A percentile compares a stretch with the other conserved stretches of the same genome.
phyloP scores from a whole-genome alignment of 345 rosid species.

The Geranium brycei region DNA sequence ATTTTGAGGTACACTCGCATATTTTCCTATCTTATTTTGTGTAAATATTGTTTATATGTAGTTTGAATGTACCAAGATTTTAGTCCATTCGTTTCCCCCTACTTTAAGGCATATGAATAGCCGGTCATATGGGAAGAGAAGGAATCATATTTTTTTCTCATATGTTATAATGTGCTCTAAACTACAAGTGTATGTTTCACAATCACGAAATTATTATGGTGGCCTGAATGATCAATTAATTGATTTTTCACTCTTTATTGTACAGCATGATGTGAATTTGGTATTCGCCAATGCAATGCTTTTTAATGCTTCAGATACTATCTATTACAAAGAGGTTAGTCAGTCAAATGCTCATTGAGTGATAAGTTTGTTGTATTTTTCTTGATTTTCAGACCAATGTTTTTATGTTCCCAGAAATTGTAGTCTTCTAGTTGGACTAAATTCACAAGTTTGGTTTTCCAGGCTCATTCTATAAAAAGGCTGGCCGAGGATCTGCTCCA shows the following conservation, averaged over 20 bases:
- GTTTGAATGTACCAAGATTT: not conserved
- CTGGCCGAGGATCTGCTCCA: slow-evolving; percentile 13
- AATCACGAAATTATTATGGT: not conserved
- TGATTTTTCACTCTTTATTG: slow-evolving; percentile 8
- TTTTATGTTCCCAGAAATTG: slow-evolving; percentile 1
- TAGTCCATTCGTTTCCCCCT: too few relatives aligned
- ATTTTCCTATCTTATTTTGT: slow-evolving; percentile 1
- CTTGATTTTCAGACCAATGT: not conserved
- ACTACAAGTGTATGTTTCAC: too few relatives aligned
- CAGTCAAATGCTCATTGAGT: slow-evolving; percentile 1
- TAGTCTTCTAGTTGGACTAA: not conserved
- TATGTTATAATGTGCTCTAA: too few relatives aligned
- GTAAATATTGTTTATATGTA: not conserved
- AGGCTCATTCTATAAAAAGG: slow-evolving; percentile 16
- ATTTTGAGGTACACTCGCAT: slow-evolving; percentile 17
- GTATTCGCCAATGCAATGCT: slow-evolving; percentile 16
- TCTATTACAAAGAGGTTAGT: slow-evolving; percentile 20
- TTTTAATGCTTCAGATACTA: slow-evolving; percentile 21
- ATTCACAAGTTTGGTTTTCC: slow-evolving; percentile 4
- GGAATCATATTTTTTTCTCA: too few relatives aligned
- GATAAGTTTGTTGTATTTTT: slow-evolving; percentile 2
- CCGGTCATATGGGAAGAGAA: too few relatives aligned
- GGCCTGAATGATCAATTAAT: slow-evolving; percentile 9
- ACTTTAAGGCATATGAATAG: too few relatives aligned
- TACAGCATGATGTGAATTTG: slow-evolving; percentile 18